phyloP scores from a whole-genome alignment of 2,329 filamentous ascomycete species.

The Sclerotinia spermophila region DNA sequence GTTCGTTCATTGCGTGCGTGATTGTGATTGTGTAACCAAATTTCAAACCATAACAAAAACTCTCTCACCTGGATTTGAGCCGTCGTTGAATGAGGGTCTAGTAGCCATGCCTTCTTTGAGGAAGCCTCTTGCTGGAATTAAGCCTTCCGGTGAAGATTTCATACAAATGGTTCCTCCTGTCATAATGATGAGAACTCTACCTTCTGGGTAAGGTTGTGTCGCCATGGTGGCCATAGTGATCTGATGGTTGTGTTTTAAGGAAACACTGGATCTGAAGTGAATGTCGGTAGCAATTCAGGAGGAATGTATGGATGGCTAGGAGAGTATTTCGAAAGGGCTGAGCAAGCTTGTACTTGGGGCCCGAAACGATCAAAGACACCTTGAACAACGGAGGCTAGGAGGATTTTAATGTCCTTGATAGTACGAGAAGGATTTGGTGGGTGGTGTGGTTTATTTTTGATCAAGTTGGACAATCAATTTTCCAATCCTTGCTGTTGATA shows the following conservation, averaged over 20 bases:
- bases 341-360: not conserved
- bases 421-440: not conserved
- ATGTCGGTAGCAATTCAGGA: not conserved
- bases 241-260: not conserved
- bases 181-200: constrained; percentile 63
- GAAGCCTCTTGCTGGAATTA: constrained; percentile 59
- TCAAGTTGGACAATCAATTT: not conserved
- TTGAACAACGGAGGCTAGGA: not conserved
- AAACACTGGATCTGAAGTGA: not conserved
- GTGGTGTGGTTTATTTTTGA: too few relatives aligned
- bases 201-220: constrained; percentile 45
- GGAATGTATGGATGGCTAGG: constrained; percentile 9
- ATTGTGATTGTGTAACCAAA: not conserved
- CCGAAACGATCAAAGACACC: not conserved
- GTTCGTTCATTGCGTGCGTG: not conserved
- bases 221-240: constrained; percentile 3
- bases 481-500: too few relatives aligned
- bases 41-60: too few relatives aligned
- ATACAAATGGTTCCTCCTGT: constrained; percentile 69
- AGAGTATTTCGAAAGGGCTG: not conserved
- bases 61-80: constrained; percentile 47
- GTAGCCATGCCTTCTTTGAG: constrained; percentile 61
- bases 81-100: constrained; percentile 66
- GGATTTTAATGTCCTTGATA: not conserved
- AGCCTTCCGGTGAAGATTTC: constrained; percentile 61